Conservation (phyloP, 1,284 basidiomycete species). For the Ceratorhiza oryzae-sativae region DNA sequence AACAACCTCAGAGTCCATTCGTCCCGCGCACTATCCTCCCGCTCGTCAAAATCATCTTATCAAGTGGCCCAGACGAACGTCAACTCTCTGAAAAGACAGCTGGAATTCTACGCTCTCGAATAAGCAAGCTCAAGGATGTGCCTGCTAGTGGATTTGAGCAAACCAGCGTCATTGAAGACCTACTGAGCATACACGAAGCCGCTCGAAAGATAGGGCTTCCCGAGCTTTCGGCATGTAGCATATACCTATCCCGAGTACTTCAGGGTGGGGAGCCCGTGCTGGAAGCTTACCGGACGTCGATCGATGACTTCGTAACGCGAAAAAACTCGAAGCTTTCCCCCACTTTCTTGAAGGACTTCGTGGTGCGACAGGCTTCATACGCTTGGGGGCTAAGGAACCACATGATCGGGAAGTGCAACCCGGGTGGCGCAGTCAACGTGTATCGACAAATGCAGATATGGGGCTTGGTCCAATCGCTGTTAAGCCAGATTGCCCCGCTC, state of each 20-base stretch:
- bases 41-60: constrained; percentile 74
- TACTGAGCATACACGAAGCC: constrained; percentile 75
- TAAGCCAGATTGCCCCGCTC: constrained; percentile 65
- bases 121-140: constrained; percentile 77
- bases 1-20: constrained; percentile 72
- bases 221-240: constrained; percentile 72
- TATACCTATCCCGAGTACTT: constrained; percentile 74
- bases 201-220: constrained; percentile 70
- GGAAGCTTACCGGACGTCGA: constrained; percentile 68
- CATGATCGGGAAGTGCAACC: constrained; percentile 60
- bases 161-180: constrained; percentile 57
- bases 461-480: constrained; percentile 71
- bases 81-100: constrained; percentile 87
- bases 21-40: constrained; percentile 75
- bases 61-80: constrained; percentile 74
- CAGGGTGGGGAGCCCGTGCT: constrained; percentile 54
- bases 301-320: constrained; percentile 79
- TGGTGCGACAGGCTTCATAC: constrained; percentile 68
- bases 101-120: constrained; percentile 75
- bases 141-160: constrained; percentile 59
- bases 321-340: constrained; percentile 81
- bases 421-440: constrained; percentile 68
- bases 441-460: constrained; percentile 81
- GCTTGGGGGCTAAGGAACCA: constrained; percentile 74
- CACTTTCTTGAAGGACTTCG: constrained; percentile 81